Evolutionary conservation across 2,329 filamentous ascomycete genomes (phyloP), one percentile per base, ranked within the genome.

Genomic region (Beauveria medogensis): DNA sequence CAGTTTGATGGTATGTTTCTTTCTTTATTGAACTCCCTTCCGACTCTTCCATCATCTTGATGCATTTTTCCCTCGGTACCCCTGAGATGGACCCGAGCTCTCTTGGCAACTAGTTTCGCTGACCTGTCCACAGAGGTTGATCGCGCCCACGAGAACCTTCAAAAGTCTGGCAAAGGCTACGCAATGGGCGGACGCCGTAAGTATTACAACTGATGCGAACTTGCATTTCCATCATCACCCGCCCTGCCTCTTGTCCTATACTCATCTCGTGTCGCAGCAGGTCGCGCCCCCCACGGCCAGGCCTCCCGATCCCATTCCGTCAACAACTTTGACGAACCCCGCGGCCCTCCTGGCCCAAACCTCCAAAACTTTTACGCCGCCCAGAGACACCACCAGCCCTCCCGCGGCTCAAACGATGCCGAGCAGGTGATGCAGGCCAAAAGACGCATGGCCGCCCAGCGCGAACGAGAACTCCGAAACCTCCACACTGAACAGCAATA

Each of bases 401-500:
- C 91, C 81, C 78, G 91, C 83, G 78, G 92, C 83, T 85, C 84
- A 72, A 87, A 83, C 81, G 94, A 97, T 80, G 91, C 92, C 76
- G 94, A 97, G 80, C 92, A 97, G 80, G 91, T 97, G 86, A 91
- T 96, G 83, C 94, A 97, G 86, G 92, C 92, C 71, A 97, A 97
- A 85, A 91, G 94, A 81, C 90, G 93, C 82, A 95, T 97, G 91
- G 94, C 94, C 72, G 94, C 94, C 75, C 94, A 97, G 80, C 91
- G 94, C 78, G 94, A 99, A 83, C 90, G 93, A 78, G 94, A 99
- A 82, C 88, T 99, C 77, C 91, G 94, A 78, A 99, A 97, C 80
- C 96, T 97, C 80, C 94, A 99, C 80, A 95, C 97, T 80, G 94
- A 99, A 85, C 94, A 99, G 85, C 94, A 99, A 86, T 97, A 96